Evolutionary conservation across 1,284 basidiomycete genomes (phyloP), one percentile per base, ranked within the genome.

Genomic region (Trichosporon sp.): DNA sequence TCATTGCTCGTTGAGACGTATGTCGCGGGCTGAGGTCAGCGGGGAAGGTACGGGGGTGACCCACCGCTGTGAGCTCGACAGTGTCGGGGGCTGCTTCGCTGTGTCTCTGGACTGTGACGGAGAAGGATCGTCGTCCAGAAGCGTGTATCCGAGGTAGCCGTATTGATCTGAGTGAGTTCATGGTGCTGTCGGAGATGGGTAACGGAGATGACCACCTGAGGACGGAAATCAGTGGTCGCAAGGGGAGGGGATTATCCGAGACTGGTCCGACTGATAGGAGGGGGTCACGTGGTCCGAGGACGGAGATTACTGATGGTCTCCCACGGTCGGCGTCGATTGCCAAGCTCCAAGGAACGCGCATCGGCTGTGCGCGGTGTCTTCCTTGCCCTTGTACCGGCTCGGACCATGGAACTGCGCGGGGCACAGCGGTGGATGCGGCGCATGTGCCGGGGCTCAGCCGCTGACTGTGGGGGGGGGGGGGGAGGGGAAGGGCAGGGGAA

Each of bases 1-100:
- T 95, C 88, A 0, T 88, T 89, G 12, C 94, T 94, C 19, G 87
- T 86, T 0, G 95, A 98, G 16, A 96, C 85, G 81, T 93, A 96
- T 56, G 96, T 75, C 4, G 77, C 78, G 19, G 83, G 81, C 83
- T 83, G 68, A 38, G 37, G 66, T 54, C 21, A 8, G 31, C 7
- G 16, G 32, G 59, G 31, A 46, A 38, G n/a, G 11, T 1, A 2
- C 26, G 19, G 14, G 21, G 16, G 8, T 38, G 12, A 59, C 54
- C 19, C 40, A 75, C 73, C 16, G 68, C 37, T 14, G 40, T 43
- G 5, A 71, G 67, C 65, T 67, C 38, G 43, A 43, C 48, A 10
- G 21, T 19, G 32, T 66, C 69, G 21, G 70, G 38, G 7, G 19
- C 61, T 8, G 54, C 26, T 11, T 54, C 51, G 48, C 7, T 16